A percentile compares a stretch with the other conserved stretches of the same genome.
Evolutionary conservation across 2,329 filamentous ascomycete species (phyloP).

Genomic region (Talaromyces sp.): DNA sequence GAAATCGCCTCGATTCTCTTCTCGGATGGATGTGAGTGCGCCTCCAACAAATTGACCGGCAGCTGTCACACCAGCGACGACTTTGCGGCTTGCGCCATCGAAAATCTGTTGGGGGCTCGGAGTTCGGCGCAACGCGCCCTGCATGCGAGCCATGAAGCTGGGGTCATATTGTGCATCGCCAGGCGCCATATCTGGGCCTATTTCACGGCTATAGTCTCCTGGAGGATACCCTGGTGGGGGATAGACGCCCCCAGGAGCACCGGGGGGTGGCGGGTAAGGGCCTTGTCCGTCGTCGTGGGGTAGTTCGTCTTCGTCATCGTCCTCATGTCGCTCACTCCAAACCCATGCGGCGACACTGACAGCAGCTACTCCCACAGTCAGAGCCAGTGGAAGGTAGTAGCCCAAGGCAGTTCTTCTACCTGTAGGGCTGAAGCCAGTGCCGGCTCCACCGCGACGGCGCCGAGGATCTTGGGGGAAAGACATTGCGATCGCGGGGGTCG

Average conservation of each 20-base stretch:
- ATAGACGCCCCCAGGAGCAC: conserved; percentile 27
- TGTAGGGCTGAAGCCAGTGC: conserved; percentile 45
- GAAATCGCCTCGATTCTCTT: conserved; percentile 79
- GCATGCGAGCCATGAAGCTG: conserved; percentile 74
- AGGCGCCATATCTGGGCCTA: conserved; percentile 34
- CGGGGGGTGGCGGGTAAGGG: conserved; percentile 29
- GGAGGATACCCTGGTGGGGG: conserved; percentile 22
- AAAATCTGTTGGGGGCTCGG: conserved; percentile 88
- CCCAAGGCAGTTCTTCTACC: conserved; percentile 50
- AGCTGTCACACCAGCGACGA: conserved; percentile 79
- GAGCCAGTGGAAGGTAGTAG: conserved; percentile 85
- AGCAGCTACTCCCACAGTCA: conserved; percentile 86
- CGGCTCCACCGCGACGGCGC: conserved; percentile 40
- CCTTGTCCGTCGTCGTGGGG: conserved; percentile 43
- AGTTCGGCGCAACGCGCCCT: conserved; percentile 77
- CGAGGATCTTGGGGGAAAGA: conserved; percentile 44
- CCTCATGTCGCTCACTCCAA: conserved; percentile 83
- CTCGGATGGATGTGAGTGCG: conserved; percentile 78
- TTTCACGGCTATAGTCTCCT: conserved; percentile 36
- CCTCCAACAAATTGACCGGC: conserved; percentile 81
- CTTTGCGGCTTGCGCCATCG: conserved; percentile 77
- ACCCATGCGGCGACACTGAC: conserved; percentile 87
- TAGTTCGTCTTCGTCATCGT: conserved; percentile 63
- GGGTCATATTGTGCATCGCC: conserved; percentile 49
- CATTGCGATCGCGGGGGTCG: conserved; percentile 41